Base-by-base conservation (phyloP, 345 rosid genomes). In the Iberis pinnata region DNA sequence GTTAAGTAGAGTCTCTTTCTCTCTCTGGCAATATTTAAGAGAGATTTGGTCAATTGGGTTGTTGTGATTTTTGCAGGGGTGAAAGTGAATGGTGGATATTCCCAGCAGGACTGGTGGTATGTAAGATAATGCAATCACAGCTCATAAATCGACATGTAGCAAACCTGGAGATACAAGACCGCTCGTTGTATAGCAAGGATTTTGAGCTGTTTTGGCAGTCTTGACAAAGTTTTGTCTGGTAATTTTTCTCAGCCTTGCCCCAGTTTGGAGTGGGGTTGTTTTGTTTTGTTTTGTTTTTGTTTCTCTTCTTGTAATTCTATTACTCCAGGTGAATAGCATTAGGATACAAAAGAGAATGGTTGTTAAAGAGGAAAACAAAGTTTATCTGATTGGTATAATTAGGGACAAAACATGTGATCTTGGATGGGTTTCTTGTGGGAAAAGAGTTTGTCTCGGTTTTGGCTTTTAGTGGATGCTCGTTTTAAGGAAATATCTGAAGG, bases 61-160 rank as follows among this genome's bases (percentile, higher is more conserved):
- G 31, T 20, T 41, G 46, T 48, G 44, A 60, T 20, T 29, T 29
- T 6, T 9, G 80, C 88, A 92, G 98, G 94, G 97, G 90, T 68
- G 98, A 92, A 65, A 86, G 90, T 63, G 99, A 88, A 67, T 83
- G 99, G 95, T 88, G 97, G 97, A 76, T 92, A 59, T 88, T 92
- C 64, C 99, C 99, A 16, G 95, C 78, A 15, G 94, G 83, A 45
- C 72, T 92, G 61, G 97, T 92, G 47, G 49, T 83, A 18, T 92
- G 94, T 75, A 92, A 92, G 69, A 71, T 81, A 47, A 68, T 85
- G 43, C 99, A 92, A 48, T 83, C 97, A 6, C 95, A 86, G 64
- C 97, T 88, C 44, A 72, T 88, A 64, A 92, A 92, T 57, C 81
- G 96, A 83, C 99, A 88, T 61, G 78, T 88, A 17, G 97, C 97